phyloP scores from a whole-genome alignment of 257 asterid species.

The Ilex aquifolium region DNA sequence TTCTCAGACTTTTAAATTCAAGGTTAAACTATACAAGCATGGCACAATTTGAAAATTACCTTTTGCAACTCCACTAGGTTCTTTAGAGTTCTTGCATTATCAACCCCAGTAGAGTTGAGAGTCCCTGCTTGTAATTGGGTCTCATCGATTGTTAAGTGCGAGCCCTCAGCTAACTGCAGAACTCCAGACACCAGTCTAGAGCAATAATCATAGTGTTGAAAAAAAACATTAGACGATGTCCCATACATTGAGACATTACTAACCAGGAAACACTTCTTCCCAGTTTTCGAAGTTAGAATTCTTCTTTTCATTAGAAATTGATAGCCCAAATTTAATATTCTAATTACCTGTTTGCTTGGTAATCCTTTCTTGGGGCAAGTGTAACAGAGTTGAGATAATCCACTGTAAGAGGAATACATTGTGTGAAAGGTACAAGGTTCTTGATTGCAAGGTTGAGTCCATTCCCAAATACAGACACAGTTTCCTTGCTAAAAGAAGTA shows the following conservation, averaged over 20 bases:
- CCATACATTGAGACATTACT: not conserved
- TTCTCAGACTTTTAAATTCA: not conserved
- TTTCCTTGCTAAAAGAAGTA: conserved; percentile 64
- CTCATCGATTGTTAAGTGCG: conserved; percentile 80
- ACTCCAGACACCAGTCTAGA: conserved; percentile 60
- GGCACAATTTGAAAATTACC: conserved; percentile 23
- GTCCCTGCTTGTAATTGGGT: conserved; percentile 59
- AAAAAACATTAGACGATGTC: not conserved
- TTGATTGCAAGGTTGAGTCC: conserved; percentile 44
- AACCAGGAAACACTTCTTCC: not conserved
- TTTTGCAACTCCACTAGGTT: conserved; percentile 60
- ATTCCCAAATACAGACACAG: conserved; percentile 50
- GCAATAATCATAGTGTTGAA: not conserved
- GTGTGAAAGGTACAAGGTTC: conserved; percentile 69
- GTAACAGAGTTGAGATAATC: conserved; percentile 66
- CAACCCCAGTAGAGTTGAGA: conserved; percentile 62
- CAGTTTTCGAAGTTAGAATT: not conserved
- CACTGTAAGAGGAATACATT: conserved; percentile 55
- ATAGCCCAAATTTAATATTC: conserved; percentile 3
- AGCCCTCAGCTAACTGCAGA: conserved; percentile 81
- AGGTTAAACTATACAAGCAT: not conserved
- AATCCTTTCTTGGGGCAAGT: conserved; percentile 79
- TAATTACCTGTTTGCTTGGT: conserved; percentile 65
- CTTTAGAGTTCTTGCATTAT: conserved; percentile 52
- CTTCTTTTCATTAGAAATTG: not conserved